phyloP scores from a whole-genome alignment of 2,329 filamentous ascomycete species.

The Laburnicola sp. region DNA sequence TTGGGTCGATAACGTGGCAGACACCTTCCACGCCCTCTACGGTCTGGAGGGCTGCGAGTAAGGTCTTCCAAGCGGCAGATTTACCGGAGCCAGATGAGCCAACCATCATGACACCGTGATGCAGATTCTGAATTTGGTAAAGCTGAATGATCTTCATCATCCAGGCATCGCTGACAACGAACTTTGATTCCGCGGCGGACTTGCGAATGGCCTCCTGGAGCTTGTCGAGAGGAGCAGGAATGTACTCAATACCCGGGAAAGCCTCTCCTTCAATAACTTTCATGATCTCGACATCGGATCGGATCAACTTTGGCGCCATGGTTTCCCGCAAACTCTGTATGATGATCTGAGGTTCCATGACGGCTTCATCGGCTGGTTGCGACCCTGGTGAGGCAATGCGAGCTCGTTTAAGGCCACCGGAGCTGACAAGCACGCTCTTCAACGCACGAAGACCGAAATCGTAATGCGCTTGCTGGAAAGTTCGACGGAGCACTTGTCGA shows the following conservation, averaged over 20 bases:
- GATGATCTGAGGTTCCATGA: slow-evolving; percentile 94
- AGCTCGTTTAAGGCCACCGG: slow-evolving; percentile 89
- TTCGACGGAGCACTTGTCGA: slow-evolving; percentile 79
- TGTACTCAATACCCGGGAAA: slow-evolving; percentile 91
- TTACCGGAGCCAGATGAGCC: slow-evolving; percentile 97
- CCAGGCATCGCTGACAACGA: slow-evolving; percentile 92
- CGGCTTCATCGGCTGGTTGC: slow-evolving; percentile 65
- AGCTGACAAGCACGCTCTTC: slow-evolving; percentile 98
- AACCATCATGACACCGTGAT: slow-evolving; percentile 99
- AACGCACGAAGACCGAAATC: slow-evolving; percentile 97
- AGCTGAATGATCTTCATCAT: slow-evolving; percentile 96
- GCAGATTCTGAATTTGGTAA: slow-evolving; percentile 96
- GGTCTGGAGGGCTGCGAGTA: slow-evolving; percentile 87
- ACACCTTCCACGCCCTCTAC: slow-evolving; percentile 92
- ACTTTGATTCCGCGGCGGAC: slow-evolving; percentile 80
- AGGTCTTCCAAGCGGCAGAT: slow-evolving; percentile 88
- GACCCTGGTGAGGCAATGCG: slow-evolving; percentile 65
- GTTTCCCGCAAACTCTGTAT: slow-evolving; percentile 98
- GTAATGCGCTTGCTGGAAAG: slow-evolving; percentile 96
- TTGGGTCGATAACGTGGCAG: slow-evolving; percentile 96
- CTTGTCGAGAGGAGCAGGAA: slow-evolving; percentile 80
- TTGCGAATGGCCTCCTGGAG: slow-evolving; percentile 80
- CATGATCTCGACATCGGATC: slow-evolving; percentile 88
- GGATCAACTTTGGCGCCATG: slow-evolving; percentile 95
- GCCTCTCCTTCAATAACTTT: slow-evolving; percentile 77